Conservation (phyloP, 495 filamentous ascomycete genomes). For the Staphylotrichum tortipilum region DNA sequence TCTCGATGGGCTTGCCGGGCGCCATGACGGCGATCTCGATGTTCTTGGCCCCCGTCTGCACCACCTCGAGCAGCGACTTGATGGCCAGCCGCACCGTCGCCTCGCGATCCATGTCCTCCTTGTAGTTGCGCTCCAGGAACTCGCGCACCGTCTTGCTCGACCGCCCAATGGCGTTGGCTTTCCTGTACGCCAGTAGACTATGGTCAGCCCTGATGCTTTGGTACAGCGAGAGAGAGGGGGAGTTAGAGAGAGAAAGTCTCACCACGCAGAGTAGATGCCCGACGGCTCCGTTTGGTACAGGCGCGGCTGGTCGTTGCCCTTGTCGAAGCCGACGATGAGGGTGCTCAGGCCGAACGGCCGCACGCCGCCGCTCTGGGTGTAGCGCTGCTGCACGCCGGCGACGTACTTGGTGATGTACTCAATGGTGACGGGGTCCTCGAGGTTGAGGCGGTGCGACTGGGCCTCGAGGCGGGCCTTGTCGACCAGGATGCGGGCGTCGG, state of each 20-base stretch:
- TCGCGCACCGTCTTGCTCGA: conserved; percentile 98
- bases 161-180: conserved; percentile 96
- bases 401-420: conserved; percentile 99
- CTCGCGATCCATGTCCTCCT: conserved; percentile 91
- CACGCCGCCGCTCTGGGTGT: conserved; percentile 96
- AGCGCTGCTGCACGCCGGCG: conserved; percentile 93
- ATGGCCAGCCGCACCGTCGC: conserved; percentile 95
- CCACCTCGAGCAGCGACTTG: conserved; percentile 95
- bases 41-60: conserved; percentile 98
- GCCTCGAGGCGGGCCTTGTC: conserved; percentile 96
- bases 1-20: conserved; percentile 83
- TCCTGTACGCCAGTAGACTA: conserved; percentile 57
- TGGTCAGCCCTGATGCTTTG: neutral
- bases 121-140: conserved; percentile 96
- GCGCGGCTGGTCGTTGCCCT: conserved; percentile 72
- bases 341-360: conserved; percentile 97
- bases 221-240: no score
- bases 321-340: conserved; percentile 93
- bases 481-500: conserved; percentile 92
- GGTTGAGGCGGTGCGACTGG: conserved; percentile 94
- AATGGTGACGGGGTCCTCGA: conserved; percentile 93
- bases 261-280: conserved; percentile 98
- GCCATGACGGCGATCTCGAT: conserved; percentile 99
- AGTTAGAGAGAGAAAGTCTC: no score
- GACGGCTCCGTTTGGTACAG: conserved; percentile 97